A percentile compares a stretch with the other conserved stretches of the same genome.
These are phyloP conservation scores for Wickerhamiella allomyrinae DNA, from an alignment of 805 yeast genomes.

Conservation along the genomic window DNA sequence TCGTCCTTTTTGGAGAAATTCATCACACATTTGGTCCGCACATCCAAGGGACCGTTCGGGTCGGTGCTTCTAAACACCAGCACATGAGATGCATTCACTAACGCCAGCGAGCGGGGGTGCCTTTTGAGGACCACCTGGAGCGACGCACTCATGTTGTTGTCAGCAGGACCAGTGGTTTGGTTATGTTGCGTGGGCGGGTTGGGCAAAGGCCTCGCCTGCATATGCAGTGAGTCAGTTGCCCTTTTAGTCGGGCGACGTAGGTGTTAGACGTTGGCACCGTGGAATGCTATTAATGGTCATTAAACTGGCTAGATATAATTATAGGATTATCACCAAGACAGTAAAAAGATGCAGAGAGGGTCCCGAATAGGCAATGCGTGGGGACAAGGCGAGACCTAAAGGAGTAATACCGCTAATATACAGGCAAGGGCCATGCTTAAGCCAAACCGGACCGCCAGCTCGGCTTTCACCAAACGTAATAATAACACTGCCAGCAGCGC, in stretches of 20 bases:
- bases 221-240: too few relatives aligned
- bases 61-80: conserved; percentile 32
- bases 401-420: not conserved
- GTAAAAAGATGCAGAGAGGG: too few relatives aligned
- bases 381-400: too few relatives aligned
- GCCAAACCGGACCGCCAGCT: not conserved
- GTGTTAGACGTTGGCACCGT: too few relatives aligned
- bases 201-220: too few relatives aligned
- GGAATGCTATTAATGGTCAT: too few relatives aligned
- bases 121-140: conserved; percentile 54
- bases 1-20: conserved; percentile 31
- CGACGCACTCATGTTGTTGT: conserved; percentile 1
- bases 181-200: too few relatives aligned
- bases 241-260: too few relatives aligned
- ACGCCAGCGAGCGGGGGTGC: conserved; percentile 54
- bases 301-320: too few relatives aligned
- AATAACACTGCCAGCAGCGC: not conserved
- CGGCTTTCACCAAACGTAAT: not conserved
- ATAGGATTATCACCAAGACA: too few relatives aligned
- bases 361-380: too few relatives aligned
- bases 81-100: conserved; percentile 45
- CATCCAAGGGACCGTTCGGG: conserved; percentile 6
- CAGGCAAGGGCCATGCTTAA: not conserved
- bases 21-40: conserved; percentile 25
- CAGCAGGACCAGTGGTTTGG: too few relatives aligned